Evolutionary conservation across 768 basidiomycete genomes (phyloP).

Genomic region (Kwoniella pini): DNA sequence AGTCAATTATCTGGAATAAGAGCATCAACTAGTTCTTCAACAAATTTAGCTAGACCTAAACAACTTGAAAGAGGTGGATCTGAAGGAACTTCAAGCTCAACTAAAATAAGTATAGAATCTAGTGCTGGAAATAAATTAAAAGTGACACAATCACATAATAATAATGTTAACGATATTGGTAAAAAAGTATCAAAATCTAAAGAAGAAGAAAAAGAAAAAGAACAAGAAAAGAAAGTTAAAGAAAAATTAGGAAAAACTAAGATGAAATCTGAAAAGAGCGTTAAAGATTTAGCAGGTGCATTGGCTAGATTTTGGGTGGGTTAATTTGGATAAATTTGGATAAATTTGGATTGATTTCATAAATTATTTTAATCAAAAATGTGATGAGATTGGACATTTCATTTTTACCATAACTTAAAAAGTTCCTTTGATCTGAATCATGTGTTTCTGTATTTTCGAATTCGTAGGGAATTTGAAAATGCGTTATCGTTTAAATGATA

Average conservation of each 20-base stretch:
- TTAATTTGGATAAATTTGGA: conserved; percentile 4
- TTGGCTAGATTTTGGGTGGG: conserved; percentile 48
- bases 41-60: conserved; percentile 1
- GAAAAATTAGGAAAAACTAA: conserved; percentile 26
- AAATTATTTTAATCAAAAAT: too few relatives aligned
- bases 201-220: conserved; percentile 2
- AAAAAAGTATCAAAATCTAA: neutral
- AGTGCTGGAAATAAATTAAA: conserved; percentile 5
- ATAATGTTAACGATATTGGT: neutral
- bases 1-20: neutral
- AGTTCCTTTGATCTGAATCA: too few relatives aligned
- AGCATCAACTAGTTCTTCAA: neutral
- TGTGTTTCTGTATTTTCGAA: too few relatives aligned
- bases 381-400: too few relatives aligned
- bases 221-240: conserved; percentile 6
- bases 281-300: conserved; percentile 40
- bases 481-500: too few relatives aligned
- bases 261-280: conserved; percentile 39
- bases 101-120: conserved; percentile 21
- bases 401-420: too few relatives aligned
- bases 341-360: too few relatives aligned
- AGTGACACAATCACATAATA: neutral
- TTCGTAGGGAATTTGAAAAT: too few relatives aligned
- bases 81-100: conserved; percentile 23
- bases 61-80: conserved; percentile 4